Evolutionary conservation across 805 yeast genomes (phyloP), one percentile per base, ranked within the genome.

Genomic region (Kazachstania kunashirensis): DNA sequence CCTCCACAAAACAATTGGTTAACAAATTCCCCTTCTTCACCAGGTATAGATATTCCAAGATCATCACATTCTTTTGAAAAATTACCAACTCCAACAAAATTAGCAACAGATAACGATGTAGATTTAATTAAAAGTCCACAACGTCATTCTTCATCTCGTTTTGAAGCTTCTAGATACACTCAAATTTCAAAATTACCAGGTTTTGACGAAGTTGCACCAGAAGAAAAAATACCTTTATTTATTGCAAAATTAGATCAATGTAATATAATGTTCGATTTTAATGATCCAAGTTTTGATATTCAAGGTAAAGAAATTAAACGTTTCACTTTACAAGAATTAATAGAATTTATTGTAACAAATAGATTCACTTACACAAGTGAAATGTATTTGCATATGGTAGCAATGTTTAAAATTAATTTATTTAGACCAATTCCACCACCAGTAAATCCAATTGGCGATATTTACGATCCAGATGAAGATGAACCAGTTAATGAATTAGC

Each of bases 401-500:
- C 73, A 16, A 89, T 92, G 96, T 92, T 88, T 62, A 79, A 77
- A 51, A 73, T 71, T 41, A 92, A 92, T 61, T 70, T 92, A 38
- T 88, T 92, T 61, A 75, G 98, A 53, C 95, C 97, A 23, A 85
- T 92, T 33, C 97, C 98, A 3, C 98, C 98, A 1, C 96, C 97
- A 1, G 95, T 88, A 25, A 92, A 92, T 57, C 97, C 97, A 5
- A 73, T 88, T 31, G 98, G 98, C 26, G 98, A 92, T 46, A 74
- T 89, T 27, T 92, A 74, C 60, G 98, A 92, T 52, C 98, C 98
- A 1, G 98, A 92, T 62, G 98, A 92, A 63, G 98, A 92, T 65
- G 98, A 92, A 62, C 97, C 97, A 3, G 94, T 92, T 26, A 77
- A 78, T 50, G 97, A 92, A 58, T 75, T 89, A 45, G 88, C 96